Percentiles rank a stretch among this genome's conserved stretches.
These are phyloP conservation scores for Hamamelis virginiana DNA, from an alignment of 164 flowering plant genomes.

Conservation along the genomic window DNA sequence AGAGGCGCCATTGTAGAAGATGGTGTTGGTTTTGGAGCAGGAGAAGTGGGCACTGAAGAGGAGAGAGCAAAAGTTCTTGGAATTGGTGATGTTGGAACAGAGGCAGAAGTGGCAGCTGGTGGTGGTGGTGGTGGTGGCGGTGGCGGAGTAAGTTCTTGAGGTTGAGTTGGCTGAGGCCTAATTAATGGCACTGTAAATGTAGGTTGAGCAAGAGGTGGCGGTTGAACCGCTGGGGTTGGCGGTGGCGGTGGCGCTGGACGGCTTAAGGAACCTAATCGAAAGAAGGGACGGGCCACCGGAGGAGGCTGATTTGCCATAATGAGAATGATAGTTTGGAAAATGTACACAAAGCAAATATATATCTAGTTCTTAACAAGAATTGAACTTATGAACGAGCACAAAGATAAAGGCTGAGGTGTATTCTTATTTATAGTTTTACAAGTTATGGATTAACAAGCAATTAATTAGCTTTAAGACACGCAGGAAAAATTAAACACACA, in stretches of 20 bases:
- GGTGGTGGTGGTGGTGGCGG: slow-evolving; percentile 11
- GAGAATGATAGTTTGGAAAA: too few species aligned
- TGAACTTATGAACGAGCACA: background rate
- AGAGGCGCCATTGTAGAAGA: background rate
- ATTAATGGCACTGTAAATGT: slow-evolving; percentile 17
- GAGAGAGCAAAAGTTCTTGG: too few species aligned
- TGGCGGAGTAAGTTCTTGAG: slow-evolving; percentile 5
- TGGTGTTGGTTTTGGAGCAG: background rate
- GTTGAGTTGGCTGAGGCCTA: slow-evolving; percentile 14
- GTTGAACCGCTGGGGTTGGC: slow-evolving; percentile 10
- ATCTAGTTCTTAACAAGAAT: background rate
- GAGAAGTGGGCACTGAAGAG: background rate
- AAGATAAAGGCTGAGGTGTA: background rate
- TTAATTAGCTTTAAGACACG: too few species aligned
- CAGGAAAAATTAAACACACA: too few species aligned
- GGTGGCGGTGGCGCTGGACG: slow-evolving; percentile 8
- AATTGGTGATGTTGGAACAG: too few species aligned
- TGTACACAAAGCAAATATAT: too few species aligned
- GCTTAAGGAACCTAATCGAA: slow-evolving; percentile 24
- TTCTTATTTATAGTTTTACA: slow-evolving; percentile 20
- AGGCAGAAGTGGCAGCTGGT: background rate
- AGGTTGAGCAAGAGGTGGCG: slow-evolving; percentile 15
- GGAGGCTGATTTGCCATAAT: slow-evolving; percentile 11
- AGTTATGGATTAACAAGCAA: too few species aligned
- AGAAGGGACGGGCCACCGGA: slow-evolving; percentile 30